Conservation (phyloP, 2,329 filamentous ascomycete genomes). For the Colletotrichum karsti region DNA sequence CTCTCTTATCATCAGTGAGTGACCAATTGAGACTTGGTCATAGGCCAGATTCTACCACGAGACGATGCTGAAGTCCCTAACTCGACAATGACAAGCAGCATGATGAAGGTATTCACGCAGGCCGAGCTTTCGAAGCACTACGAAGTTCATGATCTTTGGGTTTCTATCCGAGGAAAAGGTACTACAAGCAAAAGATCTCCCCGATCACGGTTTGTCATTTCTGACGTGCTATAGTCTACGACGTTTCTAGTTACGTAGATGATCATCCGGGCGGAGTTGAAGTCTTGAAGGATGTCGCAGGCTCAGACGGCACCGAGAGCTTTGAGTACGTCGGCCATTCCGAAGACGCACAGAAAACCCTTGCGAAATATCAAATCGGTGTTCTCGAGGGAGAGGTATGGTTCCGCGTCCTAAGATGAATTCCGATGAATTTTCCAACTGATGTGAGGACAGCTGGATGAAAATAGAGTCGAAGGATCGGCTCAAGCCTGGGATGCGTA, state of each 20-base stretch:
- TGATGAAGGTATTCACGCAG: neutral
- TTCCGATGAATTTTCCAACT: too few relatives aligned
- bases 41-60: too few relatives aligned
- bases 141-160: neutral
- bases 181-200: too few relatives aligned
- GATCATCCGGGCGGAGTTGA: conserved; percentile 13
- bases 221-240: neutral
- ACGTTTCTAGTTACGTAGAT: neutral
- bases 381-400: neutral
- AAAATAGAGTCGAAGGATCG: neutral
- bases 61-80: neutral
- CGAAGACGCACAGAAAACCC: neutral
- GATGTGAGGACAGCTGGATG: neutral
- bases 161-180: conserved; percentile 2
- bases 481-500: neutral
- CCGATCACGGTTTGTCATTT: neutral
- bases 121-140: neutral
- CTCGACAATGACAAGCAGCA: neutral
- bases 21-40: too few relatives aligned
- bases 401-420: too few relatives aligned
- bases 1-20: too few relatives aligned
- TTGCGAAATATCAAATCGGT: neutral
- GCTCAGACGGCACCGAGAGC: conserved; percentile 13
- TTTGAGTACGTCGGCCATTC: conserved; percentile 19
- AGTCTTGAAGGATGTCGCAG: conserved; percentile 1